Conservation (phyloP, 31 red algal species). For the Bonnemaisonia californica region DNA sequence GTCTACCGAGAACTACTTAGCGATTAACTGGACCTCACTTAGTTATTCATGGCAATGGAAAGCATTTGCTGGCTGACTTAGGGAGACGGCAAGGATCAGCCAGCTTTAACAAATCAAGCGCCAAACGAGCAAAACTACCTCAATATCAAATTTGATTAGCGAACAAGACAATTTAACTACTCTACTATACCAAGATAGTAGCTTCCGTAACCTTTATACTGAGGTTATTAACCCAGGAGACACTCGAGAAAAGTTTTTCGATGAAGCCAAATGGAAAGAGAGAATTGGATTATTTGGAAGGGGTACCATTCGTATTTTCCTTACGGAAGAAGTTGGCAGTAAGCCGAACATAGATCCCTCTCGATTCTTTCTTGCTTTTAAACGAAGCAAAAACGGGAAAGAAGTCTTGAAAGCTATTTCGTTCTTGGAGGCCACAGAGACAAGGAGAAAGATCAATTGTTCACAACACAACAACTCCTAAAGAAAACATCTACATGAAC, state of each 20-base stretch:
- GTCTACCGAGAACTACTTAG: not conserved
- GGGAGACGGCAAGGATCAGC: constrained; percentile 2
- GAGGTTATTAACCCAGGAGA: constrained; percentile 24
- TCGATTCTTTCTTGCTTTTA: constrained; percentile 5
- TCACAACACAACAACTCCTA: constrained; percentile 27
- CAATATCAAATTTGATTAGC: not conserved
- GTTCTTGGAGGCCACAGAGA: constrained; percentile 26
- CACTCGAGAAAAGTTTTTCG: not conserved
- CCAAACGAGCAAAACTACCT: not conserved
- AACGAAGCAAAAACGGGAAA: constrained; percentile 1
- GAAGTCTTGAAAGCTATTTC: constrained; percentile 22
- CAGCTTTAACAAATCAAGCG: constrained; percentile 12
- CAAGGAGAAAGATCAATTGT: constrained; percentile 16
- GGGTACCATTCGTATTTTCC: constrained; percentile 15
- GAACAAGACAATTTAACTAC: not conserved
- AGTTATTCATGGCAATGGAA: not conserved
- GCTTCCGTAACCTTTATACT: not conserved
- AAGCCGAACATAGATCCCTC: not conserved
- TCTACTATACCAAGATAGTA: not conserved
- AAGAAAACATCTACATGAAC: constrained; percentile 17
- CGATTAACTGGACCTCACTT: not conserved
- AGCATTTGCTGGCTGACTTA: too few relatives aligned
- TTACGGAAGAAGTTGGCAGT: not conserved
- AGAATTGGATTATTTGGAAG: constrained; percentile 1
- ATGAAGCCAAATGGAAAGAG: not conserved